Evolutionary conservation across 495 filamentous ascomycete species (phyloP).

Genomic region (Aspergillus egyptiacus): DNA sequence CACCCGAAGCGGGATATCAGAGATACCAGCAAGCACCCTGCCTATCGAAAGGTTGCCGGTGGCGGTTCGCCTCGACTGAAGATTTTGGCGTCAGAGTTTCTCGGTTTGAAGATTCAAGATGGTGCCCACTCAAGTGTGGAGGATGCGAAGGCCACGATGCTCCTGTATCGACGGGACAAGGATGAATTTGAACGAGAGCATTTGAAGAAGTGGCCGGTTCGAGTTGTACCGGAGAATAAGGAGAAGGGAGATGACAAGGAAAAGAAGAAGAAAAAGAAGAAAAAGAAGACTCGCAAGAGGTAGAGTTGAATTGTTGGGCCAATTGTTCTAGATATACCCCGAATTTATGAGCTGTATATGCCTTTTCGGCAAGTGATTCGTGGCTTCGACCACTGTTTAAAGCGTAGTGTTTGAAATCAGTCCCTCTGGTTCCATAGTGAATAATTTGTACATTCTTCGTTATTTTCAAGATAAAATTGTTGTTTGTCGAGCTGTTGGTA

Average conservation of each 20-base stretch:
- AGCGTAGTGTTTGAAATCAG: no score
- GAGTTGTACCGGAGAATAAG: conserved; percentile 34
- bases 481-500: not conserved
- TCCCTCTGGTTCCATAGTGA: no score
- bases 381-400: no score
- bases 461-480: not conserved
- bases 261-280: conserved; percentile 48
- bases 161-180: conserved; percentile 75
- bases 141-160: conserved; percentile 86
- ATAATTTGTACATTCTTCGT: not conserved
- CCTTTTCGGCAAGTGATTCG: no score
- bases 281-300: conserved; percentile 47
- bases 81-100: conserved; percentile 65
- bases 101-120: conserved; percentile 77
- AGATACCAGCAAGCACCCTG: conserved; percentile 73
- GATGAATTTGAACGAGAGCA: conserved; percentile 76
- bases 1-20: conserved; percentile 73
- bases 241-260: conserved; percentile 36
- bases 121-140: conserved; percentile 73
- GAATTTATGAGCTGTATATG: conserved; percentile 15
- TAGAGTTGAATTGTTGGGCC: conserved; percentile 17
- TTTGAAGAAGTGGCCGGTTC: conserved; percentile 53
- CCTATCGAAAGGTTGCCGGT: conserved; percentile 65
- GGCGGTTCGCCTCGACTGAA: conserved; percentile 76
- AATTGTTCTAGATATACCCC: conserved; percentile 27